Conservation (phyloP, 2,329 filamentous ascomycete genomes). For the Cephalotrichum gorgonifer region DNA sequence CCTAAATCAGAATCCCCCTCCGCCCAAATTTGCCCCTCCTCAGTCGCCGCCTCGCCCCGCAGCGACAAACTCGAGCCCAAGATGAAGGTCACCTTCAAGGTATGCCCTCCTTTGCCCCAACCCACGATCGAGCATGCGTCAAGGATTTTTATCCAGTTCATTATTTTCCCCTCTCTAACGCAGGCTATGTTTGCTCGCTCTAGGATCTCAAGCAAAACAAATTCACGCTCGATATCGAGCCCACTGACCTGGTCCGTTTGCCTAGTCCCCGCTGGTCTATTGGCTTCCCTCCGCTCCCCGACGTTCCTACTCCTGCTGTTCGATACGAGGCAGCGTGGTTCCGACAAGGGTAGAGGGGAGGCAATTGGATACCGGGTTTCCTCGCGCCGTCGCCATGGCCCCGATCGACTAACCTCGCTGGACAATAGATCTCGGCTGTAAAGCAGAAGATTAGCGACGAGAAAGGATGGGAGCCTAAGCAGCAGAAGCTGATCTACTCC, state of each 20-base stretch:
- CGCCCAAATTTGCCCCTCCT: conserved; percentile 1
- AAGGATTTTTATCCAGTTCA: too few species aligned
- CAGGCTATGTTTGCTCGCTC: conserved; percentile 1
- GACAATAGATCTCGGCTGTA: conserved; percentile 67
- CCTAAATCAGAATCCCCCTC: not conserved
- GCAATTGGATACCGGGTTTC: too few species aligned
- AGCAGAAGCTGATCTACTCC: conserved; percentile 96
- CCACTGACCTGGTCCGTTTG: conserved; percentile 72
- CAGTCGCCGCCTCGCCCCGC: not conserved
- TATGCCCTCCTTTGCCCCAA: conserved; percentile 23
- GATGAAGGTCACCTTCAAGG: conserved; percentile 62
- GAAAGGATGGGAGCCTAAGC: conserved; percentile 86
- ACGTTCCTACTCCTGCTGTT: not conserved
- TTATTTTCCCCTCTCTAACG: too few species aligned
- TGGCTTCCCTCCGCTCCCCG: conserved; percentile 7
- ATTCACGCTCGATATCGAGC: conserved; percentile 92
- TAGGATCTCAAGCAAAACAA: conserved; percentile 98
- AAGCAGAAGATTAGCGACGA: conserved; percentile 88
- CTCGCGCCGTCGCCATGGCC: too few species aligned
- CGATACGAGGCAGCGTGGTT: too few species aligned
- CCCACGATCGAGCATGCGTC: not conserved
- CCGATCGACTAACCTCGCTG: not conserved
- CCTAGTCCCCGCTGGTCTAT: conserved; percentile 14
- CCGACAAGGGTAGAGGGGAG: too few species aligned
- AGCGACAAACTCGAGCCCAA: conserved; percentile 21